Conservation (phyloP, 2,329 filamentous ascomycete species). For the Diaporthe helianthi region DNA sequence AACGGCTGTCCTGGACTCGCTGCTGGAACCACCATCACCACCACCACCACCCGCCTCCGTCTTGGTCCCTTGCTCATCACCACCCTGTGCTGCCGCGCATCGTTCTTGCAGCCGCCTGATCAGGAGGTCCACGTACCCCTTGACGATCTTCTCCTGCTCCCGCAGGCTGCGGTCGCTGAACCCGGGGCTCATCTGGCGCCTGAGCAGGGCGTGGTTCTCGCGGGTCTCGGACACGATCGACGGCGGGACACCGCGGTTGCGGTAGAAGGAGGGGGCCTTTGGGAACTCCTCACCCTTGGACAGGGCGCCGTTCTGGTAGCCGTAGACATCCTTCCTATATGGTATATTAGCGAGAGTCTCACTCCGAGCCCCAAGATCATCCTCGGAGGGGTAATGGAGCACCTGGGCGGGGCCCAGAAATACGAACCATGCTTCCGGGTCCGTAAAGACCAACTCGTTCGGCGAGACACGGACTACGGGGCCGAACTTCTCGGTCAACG, state of each 20-base stretch:
- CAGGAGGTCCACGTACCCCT: constrained; percentile 39
- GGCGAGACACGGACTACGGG: constrained; percentile 36
- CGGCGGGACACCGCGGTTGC: not conserved
- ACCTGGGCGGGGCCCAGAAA: not conserved
- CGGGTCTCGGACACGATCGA: constrained; percentile 35
- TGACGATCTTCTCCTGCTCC: constrained; percentile 43
- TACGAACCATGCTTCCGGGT: constrained; percentile 25
- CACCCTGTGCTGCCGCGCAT: not conserved
- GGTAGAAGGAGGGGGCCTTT: constrained; percentile 34
- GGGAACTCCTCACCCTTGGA: constrained; percentile 33
- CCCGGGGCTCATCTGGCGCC: constrained; percentile 40
- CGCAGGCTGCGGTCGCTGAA: constrained; percentile 42
- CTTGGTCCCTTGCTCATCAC: not conserved
- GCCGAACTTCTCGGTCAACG: constrained; percentile 33
- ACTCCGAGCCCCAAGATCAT: not conserved
- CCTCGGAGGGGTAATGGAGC: not conserved
- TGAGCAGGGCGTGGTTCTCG: constrained; percentile 33
- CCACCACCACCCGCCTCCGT: constrained; percentile 2
- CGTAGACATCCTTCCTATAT: constrained; percentile 34
- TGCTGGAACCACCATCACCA: too few relatives aligned
- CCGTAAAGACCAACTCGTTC: constrained; percentile 30
- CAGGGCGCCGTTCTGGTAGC: constrained; percentile 29
- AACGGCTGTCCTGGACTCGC: not conserved
- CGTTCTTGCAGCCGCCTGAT: constrained; percentile 30
- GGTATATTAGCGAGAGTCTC: not conserved